These are phyloP conservation scores for Cryptosporidium ubiquitum DNA, from an alignment of 169 alveolate species.

Conservation along the genomic window DNA sequence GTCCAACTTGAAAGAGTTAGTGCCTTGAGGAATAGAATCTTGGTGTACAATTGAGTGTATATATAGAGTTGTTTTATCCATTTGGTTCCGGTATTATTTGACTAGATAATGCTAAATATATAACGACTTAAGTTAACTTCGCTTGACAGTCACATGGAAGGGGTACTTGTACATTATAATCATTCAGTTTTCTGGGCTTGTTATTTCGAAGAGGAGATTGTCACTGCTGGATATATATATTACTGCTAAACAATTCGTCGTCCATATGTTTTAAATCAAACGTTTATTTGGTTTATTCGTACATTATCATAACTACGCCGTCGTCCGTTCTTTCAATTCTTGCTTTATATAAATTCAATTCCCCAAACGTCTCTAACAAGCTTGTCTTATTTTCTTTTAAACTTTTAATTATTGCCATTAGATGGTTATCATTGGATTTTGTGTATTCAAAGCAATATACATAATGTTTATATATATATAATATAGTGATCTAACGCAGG, in stretches of 20 bases:
- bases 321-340: neutral
- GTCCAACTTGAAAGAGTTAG: neutral
- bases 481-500: neutral
- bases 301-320: neutral
- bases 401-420: neutral
- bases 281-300: neutral
- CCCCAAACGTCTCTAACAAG: neutral
- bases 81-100: neutral
- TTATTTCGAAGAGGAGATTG: constrained; percentile 3
- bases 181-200: constrained; percentile 1
- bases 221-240: constrained; percentile 21
- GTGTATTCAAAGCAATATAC: constrained; percentile 29
- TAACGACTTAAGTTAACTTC: neutral
- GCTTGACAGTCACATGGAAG: constrained; percentile 2
- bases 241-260: neutral
- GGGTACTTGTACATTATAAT: neutral
- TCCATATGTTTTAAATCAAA: neutral
- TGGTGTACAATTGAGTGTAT: neutral
- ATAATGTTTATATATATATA: neutral
- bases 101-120: neutral
- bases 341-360: neutral
- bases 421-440: neutral
- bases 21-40: neutral
- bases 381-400: constrained; percentile 2
- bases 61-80: neutral